Conservation (phyloP, 2,329 filamentous ascomycete genomes). For the Dactylellina drechsleri region DNA sequence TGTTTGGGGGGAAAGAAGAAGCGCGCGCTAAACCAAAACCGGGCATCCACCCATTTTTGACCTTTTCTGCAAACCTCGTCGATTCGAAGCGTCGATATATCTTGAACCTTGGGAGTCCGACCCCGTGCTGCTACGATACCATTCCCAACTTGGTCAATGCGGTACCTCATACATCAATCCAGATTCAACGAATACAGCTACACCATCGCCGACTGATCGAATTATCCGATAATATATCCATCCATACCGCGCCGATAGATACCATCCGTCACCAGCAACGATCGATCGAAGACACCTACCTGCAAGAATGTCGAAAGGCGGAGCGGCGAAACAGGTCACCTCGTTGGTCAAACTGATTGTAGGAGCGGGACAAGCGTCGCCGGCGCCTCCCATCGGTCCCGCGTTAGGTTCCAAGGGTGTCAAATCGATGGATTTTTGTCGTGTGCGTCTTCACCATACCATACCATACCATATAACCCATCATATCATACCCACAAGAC, state of each 20-base stretch:
- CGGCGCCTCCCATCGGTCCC: constrained; percentile 94
- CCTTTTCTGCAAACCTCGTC: too few relatives aligned
- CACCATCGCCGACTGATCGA: too few relatives aligned
- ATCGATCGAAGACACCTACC: too few relatives aligned
- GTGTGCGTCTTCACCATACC: constrained; percentile 68
- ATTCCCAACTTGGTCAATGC: too few relatives aligned
- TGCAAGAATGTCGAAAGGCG: constrained; percentile 37
- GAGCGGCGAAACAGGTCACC: constrained; percentile 66
- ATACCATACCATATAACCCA: background rate
- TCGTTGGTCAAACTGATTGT: constrained; percentile 97
- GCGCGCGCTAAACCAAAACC: too few relatives aligned
- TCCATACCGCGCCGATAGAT: background rate
- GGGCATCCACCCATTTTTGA: too few relatives aligned
- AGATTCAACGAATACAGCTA: too few relatives aligned
- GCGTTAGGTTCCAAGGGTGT: constrained; percentile 97
- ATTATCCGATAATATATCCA: background rate
- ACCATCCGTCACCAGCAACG: background rate
- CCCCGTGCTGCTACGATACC: too few relatives aligned
- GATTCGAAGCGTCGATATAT: too few relatives aligned
- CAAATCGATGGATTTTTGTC: constrained; percentile 99
- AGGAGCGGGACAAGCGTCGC: constrained; percentile 91
- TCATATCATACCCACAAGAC: background rate
- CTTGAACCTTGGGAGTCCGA: too few relatives aligned
- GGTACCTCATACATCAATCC: too few relatives aligned
- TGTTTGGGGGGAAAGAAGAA: too few relatives aligned